Conservation (phyloP, 2,329 filamentous ascomycete species). For the Curvularia sp. region DNA sequence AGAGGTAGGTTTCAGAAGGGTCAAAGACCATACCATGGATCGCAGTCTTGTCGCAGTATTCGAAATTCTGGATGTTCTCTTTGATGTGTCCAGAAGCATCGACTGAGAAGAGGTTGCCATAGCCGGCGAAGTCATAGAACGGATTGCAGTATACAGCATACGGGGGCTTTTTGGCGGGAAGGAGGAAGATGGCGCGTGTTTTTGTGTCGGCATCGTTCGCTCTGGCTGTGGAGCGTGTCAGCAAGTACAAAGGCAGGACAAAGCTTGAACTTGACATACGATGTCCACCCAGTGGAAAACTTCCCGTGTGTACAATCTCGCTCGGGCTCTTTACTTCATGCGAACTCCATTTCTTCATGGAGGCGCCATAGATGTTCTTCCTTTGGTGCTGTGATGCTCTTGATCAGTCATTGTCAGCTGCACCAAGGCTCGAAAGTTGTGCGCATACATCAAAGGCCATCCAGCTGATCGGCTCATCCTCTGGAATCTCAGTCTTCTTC, state of each 20-base stretch:
- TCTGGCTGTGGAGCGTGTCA: slow-evolving; percentile 59
- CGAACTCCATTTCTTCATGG: slow-evolving; percentile 93
- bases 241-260: neutral
- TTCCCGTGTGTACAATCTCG: slow-evolving; percentile 77
- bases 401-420: slow-evolving; percentile 24
- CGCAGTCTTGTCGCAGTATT: slow-evolving; percentile 72
- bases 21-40: slow-evolving; percentile 87
- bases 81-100: slow-evolving; percentile 64
- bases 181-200: slow-evolving; percentile 87
- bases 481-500: slow-evolving; percentile 80
- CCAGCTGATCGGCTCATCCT: slow-evolving; percentile 90
- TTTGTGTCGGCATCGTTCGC: slow-evolving; percentile 75
- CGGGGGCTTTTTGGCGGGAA: slow-evolving; percentile 78
- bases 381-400: slow-evolving; percentile 68
- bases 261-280: slow-evolving; percentile 58
- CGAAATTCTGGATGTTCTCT: slow-evolving; percentile 74
- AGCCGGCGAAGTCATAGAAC: slow-evolving; percentile 85
- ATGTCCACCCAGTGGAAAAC: slow-evolving; percentile 75
- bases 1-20: slow-evolving; percentile 74
- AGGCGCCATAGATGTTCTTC: slow-evolving; percentile 86
- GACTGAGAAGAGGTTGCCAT: slow-evolving; percentile 77
- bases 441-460: slow-evolving; percentile 82
- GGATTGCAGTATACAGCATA: slow-evolving; percentile 88
- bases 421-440: neutral
- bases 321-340: slow-evolving; percentile 78